phyloP scores from a whole-genome alignment of 305 asterid species.

The Ilex paraguariensis region DNA sequence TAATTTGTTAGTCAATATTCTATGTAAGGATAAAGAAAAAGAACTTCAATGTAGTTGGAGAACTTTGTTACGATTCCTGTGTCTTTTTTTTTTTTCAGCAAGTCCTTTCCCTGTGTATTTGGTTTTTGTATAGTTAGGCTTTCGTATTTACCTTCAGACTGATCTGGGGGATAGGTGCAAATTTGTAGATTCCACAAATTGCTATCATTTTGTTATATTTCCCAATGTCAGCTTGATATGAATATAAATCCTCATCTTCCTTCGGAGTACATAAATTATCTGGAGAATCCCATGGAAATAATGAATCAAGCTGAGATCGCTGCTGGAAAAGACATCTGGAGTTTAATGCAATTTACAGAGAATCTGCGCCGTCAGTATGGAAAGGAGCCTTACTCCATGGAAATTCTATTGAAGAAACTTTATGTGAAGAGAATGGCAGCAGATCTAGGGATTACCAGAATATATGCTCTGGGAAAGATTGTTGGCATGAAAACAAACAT shows the following conservation, averaged over 20 bases:
- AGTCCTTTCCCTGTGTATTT: too few species aligned
- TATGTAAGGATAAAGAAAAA: too few species aligned
- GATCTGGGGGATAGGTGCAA: too few species aligned
- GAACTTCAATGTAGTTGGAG: too few species aligned
- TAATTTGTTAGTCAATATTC: too few species aligned
- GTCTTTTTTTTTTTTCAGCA: too few species aligned
- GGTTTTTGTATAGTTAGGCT: too few species aligned
- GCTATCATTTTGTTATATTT: conserved; percentile 1
- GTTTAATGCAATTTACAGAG: conserved; percentile 77
- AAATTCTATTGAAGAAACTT: conserved; percentile 83
- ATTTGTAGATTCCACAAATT: too few species aligned
- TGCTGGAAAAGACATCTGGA: conserved; percentile 80
- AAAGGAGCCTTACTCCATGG: conserved; percentile 96
- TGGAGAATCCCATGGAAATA: conserved; percentile 88
- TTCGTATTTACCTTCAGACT: too few species aligned
- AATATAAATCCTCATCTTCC: conserved; percentile 86
- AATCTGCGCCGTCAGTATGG: conserved; percentile 84
- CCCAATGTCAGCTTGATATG: conserved; percentile 62
- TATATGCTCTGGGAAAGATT: conserved; percentile 71
- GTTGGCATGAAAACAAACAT: conserved; percentile 83
- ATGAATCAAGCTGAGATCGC: conserved; percentile 80
- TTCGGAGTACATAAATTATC: conserved; percentile 83
- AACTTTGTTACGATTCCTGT: too few species aligned
- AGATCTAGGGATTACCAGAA: conserved; percentile 74
- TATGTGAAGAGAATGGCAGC: conserved; percentile 96